Conservation (phyloP, 2,329 filamentous ascomycete genomes). For the Macrophomina phaseolina region DNA sequence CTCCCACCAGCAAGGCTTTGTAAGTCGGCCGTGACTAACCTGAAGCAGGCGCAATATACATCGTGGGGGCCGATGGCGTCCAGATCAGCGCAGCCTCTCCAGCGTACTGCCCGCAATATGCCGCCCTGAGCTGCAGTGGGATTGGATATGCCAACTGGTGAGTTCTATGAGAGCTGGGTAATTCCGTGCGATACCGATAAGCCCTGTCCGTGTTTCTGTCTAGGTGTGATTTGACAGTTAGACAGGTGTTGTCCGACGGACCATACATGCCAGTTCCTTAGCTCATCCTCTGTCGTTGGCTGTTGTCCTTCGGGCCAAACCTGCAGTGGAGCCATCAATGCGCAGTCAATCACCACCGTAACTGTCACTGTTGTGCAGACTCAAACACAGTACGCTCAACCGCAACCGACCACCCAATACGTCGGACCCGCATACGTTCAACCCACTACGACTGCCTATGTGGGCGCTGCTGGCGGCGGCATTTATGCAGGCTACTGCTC, state of each 20-base stretch:
- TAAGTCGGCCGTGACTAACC: no score
- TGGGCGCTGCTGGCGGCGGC: constrained; percentile 31
- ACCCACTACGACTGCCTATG: constrained; percentile 35
- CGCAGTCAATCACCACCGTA: constrained; percentile 41
- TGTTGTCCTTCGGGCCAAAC: constrained; percentile 45
- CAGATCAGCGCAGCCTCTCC: constrained; percentile 40
- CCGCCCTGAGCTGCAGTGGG: constrained; percentile 49
- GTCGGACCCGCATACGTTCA: constrained; percentile 32
- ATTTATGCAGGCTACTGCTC: constrained; percentile 41
- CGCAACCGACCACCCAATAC: constrained; percentile 34
- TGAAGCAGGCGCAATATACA: constrained; percentile 44
- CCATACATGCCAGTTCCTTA: constrained; percentile 41
- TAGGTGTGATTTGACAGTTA: neutral
- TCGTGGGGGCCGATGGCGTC: constrained; percentile 32
- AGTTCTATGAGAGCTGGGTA: neutral
- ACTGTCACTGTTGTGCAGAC: constrained; percentile 37
- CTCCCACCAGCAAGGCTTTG: no score
- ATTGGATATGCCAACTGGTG: constrained; percentile 52
- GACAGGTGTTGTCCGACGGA: constrained; percentile 45
- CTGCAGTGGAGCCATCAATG: constrained; percentile 42
- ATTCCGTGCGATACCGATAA: neutral
- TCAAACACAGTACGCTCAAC: constrained; percentile 26
- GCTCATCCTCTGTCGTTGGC: constrained; percentile 43
- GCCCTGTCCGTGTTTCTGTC: neutral
- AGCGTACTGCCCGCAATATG: constrained; percentile 42